A percentile compares a stretch with the other conserved stretches of the same genome.
These are phyloP conservation scores for Blastocystis sp. DNA, from an alignment of 352 stramenopile genomes.

Conservation along the genomic window DNA sequence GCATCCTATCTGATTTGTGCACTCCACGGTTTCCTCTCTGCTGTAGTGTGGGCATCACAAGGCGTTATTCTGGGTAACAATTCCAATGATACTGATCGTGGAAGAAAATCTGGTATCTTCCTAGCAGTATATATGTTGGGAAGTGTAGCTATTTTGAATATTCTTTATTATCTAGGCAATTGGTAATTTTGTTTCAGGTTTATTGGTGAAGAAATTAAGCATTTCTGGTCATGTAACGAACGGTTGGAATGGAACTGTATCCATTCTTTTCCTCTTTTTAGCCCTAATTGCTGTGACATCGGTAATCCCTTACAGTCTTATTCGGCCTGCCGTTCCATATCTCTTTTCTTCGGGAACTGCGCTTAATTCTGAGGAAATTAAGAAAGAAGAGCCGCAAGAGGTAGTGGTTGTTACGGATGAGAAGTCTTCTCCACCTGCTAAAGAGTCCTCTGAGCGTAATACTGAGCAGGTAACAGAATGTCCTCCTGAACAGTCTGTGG, in stretches of 20 bases:
- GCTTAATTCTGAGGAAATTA: not conserved
- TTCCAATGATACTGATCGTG: conserved; percentile 35
- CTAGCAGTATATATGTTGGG: conserved; percentile 55
- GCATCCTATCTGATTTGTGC: not conserved
- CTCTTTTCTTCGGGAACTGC: not conserved
- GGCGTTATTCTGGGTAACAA: conserved; percentile 36
- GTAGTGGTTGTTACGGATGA: not conserved
- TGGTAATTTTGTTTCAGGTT: not conserved
- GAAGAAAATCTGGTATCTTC: conserved; percentile 32
- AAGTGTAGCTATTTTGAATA: not conserved
- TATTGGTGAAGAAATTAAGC: not conserved
- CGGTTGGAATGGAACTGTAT: conserved; percentile 33
- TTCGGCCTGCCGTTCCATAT: not conserved
- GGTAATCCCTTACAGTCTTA: not conserved
- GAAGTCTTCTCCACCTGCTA: not conserved
- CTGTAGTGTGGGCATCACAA: conserved; percentile 22
- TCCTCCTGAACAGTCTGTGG: not conserved
- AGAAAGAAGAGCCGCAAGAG: not conserved
- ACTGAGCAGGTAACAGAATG: too few species aligned
- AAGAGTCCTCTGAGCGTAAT: too few species aligned
- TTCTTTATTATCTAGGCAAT: not conserved
- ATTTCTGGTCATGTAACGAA: not conserved
- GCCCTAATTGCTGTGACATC: not conserved
- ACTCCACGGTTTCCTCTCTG: conserved; percentile 22
- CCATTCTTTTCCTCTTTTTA: conserved; percentile 50